Percentiles rank a stretch among this genome's conserved stretches.
Evolutionary conservation across 805 yeast genomes (phyloP).

Genomic region (Pichia deserticola): DNA sequence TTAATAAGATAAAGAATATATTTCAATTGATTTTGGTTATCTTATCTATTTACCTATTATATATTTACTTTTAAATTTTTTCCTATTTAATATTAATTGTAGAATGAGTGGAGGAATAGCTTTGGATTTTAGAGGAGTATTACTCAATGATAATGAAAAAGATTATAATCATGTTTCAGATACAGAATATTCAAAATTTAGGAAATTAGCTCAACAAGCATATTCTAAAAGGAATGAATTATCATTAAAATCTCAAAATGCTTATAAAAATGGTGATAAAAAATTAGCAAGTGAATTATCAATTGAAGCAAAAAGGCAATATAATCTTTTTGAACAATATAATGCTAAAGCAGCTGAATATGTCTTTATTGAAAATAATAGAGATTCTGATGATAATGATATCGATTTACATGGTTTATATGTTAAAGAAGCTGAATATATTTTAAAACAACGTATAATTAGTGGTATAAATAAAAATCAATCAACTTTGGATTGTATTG

Average conservation of each 20-base stretch:
- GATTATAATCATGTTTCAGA: slow-evolving; percentile 76
- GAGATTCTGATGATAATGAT: slow-evolving; percentile 78
- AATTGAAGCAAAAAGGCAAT: slow-evolving; percentile 55
- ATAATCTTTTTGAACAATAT: slow-evolving; percentile 53
- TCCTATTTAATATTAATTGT: too few species aligned
- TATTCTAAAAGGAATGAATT: slow-evolving; percentile 47
- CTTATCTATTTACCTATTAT: too few species aligned
- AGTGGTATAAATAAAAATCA: slow-evolving; percentile 56
- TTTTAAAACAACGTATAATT: slow-evolving; percentile 65
- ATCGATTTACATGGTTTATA: slow-evolving; percentile 90
- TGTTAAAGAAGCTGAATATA: slow-evolving; percentile 80
- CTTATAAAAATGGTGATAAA: slow-evolving; percentile 70
- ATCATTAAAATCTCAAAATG: slow-evolving; percentile 64
- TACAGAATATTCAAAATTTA: slow-evolving; percentile 49
- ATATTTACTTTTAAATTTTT: too few species aligned
- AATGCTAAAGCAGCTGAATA: slow-evolving; percentile 84
- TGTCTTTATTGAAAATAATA: slow-evolving; percentile 80
- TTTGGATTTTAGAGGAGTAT: slow-evolving; percentile 21
- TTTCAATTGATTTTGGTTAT: too few species aligned
- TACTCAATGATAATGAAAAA: slow-evolving; percentile 15
- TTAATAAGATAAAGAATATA: too few species aligned
- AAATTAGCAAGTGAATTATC: slow-evolving; percentile 66
- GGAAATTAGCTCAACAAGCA: slow-evolving; percentile 64
- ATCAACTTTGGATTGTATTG: slow-evolving; percentile 67
- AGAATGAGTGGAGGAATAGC: slow-evolving; percentile 20